These are phyloP conservation scores for Metschnikowia aberdeeniae DNA, from an alignment of 805 yeast genomes.

Conservation along the genomic window DNA sequence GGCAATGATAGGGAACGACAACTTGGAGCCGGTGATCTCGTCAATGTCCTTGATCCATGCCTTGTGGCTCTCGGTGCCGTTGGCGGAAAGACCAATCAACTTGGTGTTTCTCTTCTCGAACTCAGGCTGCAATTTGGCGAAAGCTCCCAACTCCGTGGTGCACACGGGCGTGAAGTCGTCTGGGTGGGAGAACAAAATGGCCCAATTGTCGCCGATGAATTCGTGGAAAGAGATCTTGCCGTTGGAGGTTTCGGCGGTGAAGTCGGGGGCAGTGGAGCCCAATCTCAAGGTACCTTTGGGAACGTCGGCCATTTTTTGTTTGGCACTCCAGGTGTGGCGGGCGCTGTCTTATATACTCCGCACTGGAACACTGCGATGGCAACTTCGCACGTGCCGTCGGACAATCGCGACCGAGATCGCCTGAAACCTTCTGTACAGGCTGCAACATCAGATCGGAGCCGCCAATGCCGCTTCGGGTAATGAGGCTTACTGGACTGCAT, in stretches of 20 bases:
- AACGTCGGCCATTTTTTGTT: constrained; percentile 9
- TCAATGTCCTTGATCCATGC: constrained; percentile 91
- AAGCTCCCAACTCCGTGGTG: constrained; percentile 94
- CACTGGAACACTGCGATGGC: constrained; percentile 9
- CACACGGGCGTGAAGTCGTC: constrained; percentile 97
- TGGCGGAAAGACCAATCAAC: constrained; percentile 87
- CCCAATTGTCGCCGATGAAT: constrained; percentile 82
- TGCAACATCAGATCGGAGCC: too few relatives aligned
- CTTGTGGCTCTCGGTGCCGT: constrained; percentile 72
- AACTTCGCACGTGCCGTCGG: constrained; percentile 21
- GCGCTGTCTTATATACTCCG: neutral
- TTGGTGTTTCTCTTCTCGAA: constrained; percentile 81
- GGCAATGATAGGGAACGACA: constrained; percentile 87
- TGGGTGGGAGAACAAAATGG: constrained; percentile 87
- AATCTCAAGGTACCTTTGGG: constrained; percentile 47
- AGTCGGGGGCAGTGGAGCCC: constrained; percentile 85
- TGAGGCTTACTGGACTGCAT: too few relatives aligned
- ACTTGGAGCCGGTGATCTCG: constrained; percentile 72
- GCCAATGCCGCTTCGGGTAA: too few relatives aligned
- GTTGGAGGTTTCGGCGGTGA: constrained; percentile 73
- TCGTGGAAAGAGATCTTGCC: constrained; percentile 88
- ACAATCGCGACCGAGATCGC: neutral
- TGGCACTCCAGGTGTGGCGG: neutral
- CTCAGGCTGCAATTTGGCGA: constrained; percentile 84
- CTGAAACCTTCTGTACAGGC: too few relatives aligned